Base-by-base conservation (phyloP, 306 rosid species). In the Citrullus colocynthis region DNA sequence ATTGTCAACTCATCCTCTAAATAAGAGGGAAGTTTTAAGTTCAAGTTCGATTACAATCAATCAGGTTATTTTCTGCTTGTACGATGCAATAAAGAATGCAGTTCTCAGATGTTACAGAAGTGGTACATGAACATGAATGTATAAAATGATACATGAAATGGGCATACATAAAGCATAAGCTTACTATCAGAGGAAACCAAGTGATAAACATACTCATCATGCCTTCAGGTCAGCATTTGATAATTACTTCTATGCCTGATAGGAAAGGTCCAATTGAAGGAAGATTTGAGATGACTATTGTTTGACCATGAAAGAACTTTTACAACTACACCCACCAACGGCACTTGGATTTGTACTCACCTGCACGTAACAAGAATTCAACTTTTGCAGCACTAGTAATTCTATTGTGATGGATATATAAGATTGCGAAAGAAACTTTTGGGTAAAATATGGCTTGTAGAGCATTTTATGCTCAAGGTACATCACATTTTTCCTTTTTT, bases 271-370 rank as follows among this genome's bases (percentile, higher is more conserved):
- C 36, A 20, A 34, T 7, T 12, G 74, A 76, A 69, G 41, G 57
- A 39, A 44, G 77, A 16, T 78, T 76, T 73, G 74, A 62, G 32
- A 75, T 57, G 37, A 76, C 82, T 91, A 89, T 66, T 78, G 89
- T 82, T 92, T 95, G 85, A 92, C 92, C 97, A 92, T 95, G 89
- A 95, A 92, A 74, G 96, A 95, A 82, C 89, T 86, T 85, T 95
- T 90, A 82, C 98, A 92, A 81, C 97, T 92, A 84, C 98, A 95
- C 61, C 97, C 98, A 17, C 96, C 96, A 37, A 92, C 97, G 18
- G 96, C 98, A 80, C 98, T 95, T 67, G 97, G 97, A 88, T 90
- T 95, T 75, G 89, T 90, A 4, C 92, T 87, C 78, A 92, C 98
- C 98, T 92, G 85, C 78, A 80, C 60, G 69, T 78, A 78, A 80